phyloP scores from a whole-genome alignment of 1,139 yeast species.

The Oligophagozyma castellii region DNA sequence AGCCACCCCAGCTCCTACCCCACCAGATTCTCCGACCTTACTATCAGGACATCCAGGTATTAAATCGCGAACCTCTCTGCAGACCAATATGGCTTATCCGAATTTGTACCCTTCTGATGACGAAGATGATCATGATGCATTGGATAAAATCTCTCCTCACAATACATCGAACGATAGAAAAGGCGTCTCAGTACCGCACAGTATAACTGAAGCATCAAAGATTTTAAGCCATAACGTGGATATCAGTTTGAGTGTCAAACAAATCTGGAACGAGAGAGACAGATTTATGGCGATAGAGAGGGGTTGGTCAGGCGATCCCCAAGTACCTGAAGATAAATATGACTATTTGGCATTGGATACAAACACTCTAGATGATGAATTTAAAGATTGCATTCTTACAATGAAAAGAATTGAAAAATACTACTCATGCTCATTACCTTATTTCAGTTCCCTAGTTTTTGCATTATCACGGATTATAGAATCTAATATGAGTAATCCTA shows the following conservation, averaged over 20 bases:
- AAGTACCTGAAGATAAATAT: constrained; percentile 8
- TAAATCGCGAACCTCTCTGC: constrained; percentile 46
- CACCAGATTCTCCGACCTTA: constrained; percentile 46
- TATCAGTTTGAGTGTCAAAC: constrained; percentile 48
- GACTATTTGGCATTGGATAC: constrained; percentile 8
- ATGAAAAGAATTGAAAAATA: constrained; percentile 47
- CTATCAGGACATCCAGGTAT: constrained; percentile 6
- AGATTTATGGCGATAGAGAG: constrained; percentile 64
- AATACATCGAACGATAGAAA: constrained; percentile 3
- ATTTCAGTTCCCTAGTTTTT: constrained; percentile 47
- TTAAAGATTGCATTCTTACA: no score
- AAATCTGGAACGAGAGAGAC: constrained; percentile 60
- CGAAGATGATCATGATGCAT: constrained; percentile 12
- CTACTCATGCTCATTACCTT: constrained; percentile 39
- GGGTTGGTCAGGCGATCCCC: constrained; percentile 34
- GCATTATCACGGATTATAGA: constrained; percentile 52
- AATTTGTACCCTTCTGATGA: constrained; percentile 50
- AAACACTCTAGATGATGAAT: constrained; percentile 5
- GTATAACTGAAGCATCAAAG: constrained; percentile 65
- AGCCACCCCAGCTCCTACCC: constrained; percentile 85
- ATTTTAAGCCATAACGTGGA: constrained; percentile 49
- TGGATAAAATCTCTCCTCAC: constrained; percentile 7
- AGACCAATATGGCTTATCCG: constrained; percentile 70
- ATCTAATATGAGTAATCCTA: constrained; percentile 27
- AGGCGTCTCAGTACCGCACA: constrained; percentile 41